phyloP scores from a whole-genome alignment of 148 eudicot species.

The Selenicereus undatus region DNA sequence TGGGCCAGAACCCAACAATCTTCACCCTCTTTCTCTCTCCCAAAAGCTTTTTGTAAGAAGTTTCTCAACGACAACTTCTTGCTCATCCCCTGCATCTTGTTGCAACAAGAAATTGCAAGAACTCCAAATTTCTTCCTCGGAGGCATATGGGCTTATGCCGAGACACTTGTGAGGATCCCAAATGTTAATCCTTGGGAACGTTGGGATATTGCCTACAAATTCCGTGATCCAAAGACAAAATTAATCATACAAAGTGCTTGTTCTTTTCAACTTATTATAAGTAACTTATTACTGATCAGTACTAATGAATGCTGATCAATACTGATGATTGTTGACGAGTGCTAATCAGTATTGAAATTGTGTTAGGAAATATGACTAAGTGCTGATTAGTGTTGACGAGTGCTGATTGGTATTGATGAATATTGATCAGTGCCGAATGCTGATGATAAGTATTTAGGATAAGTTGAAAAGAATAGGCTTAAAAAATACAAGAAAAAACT shows the following conservation, averaged over 20 bases:
- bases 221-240: background rate
- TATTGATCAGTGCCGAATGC: no score
- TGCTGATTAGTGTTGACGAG: no score
- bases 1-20: no score
- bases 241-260: background rate
- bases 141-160: conserved; percentile 75
- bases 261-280: no score
- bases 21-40: conserved; percentile 69
- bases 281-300: no score
- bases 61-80: conserved; percentile 89
- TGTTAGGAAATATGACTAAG: no score
- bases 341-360: no score
- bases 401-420: no score
- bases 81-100: conserved; percentile 79
- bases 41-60: conserved; percentile 67
- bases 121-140: conserved; percentile 91
- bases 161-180: conserved; percentile 98
- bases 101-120: conserved; percentile 76
- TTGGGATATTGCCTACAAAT: conserved; percentile 43
- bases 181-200: conserved; percentile 59
- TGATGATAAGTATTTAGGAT: no score
- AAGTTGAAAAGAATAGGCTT: no score
- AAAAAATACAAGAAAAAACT: background rate
- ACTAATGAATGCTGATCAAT: no score
- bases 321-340: no score